phyloP scores from a whole-genome alignment of 1,284 basidiomycete genomes.

The Puccinia novopanici region DNA sequence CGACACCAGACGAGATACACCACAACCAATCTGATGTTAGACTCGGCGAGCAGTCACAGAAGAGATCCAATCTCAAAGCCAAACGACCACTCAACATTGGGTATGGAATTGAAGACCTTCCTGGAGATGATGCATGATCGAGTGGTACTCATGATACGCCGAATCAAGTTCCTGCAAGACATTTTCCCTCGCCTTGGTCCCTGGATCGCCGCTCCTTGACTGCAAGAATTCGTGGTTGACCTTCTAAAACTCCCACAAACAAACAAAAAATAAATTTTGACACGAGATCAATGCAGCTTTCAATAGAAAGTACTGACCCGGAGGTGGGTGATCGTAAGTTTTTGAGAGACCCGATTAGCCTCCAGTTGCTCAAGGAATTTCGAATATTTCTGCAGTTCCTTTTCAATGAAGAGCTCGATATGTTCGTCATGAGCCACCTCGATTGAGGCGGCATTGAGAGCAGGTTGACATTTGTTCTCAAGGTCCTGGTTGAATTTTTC shows the following conservation, averaged over 20 bases:
- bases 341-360: constrained; percentile 9
- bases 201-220: constrained; percentile 25
- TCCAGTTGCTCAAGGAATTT: constrained; percentile 13
- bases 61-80: neutral
- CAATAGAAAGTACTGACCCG: constrained; percentile 15
- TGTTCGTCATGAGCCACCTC: constrained; percentile 13
- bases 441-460: neutral
- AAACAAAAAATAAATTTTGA: neutral
- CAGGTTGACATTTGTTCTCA: neutral
- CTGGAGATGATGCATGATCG: constrained; percentile 23
- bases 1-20: neutral
- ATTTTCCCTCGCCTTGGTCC: constrained; percentile 31
- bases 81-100: constrained; percentile 32
- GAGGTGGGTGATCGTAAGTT: constrained; percentile 7
- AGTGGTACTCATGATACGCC: constrained; percentile 32
- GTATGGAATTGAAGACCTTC: constrained; percentile 44
- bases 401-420: constrained; percentile 35
- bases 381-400: constrained; percentile 15
- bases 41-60: neutral
- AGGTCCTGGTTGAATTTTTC: neutral
- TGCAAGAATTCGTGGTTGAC: constrained; percentile 37
- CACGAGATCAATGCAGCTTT: neutral
- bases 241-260: neutral
- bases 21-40: neutral
- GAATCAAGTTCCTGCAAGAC: constrained; percentile 35